phyloP scores from a whole-genome alignment of 2,329 filamentous ascomycete species.

The Aspergillus sp. region DNA sequence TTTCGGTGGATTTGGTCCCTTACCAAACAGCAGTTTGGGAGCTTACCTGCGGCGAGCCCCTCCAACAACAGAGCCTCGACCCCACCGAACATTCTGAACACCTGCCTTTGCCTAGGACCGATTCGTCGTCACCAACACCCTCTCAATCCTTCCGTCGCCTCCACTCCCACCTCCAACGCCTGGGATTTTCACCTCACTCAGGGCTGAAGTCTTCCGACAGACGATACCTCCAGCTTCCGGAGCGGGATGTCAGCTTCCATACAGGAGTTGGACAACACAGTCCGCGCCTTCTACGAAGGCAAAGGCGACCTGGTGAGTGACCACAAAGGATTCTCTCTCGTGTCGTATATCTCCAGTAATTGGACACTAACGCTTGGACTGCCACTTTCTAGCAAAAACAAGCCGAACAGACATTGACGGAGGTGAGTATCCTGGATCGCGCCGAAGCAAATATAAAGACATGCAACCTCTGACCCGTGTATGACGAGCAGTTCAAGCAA shows the following conservation, averaged over 20 bases:
- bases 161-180: background rate
- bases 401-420: slow-evolving; percentile 88
- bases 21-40: slow-evolving; percentile 9
- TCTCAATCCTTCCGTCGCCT: slow-evolving; percentile 5
- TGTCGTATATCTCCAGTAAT: background rate
- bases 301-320: slow-evolving; percentile 80
- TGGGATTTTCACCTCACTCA: background rate
- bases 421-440: slow-evolving; percentile 56
- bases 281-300: slow-evolving; percentile 96
- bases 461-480: slow-evolving; percentile 11
- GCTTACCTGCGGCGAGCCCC: slow-evolving; percentile 20
- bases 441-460: background rate
- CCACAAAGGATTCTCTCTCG: background rate
- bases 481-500: slow-evolving; percentile 79
- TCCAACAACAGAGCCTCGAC: slow-evolving; percentile 24
- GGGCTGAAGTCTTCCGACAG: slow-evolving; percentile 16
- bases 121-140: slow-evolving; percentile 10
- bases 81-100: slow-evolving; percentile 23
- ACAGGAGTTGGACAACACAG: slow-evolving; percentile 91
- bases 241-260: slow-evolving; percentile 67
- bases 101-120: slow-evolving; percentile 11
- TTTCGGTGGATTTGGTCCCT: slow-evolving; percentile 5
- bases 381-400: slow-evolving; percentile 73
- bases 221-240: slow-evolving; percentile 30
- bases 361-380: background rate